Evolutionary conservation across 2,329 filamentous ascomycete species (phyloP).

Genomic region (Pyricularia sp.): DNA sequence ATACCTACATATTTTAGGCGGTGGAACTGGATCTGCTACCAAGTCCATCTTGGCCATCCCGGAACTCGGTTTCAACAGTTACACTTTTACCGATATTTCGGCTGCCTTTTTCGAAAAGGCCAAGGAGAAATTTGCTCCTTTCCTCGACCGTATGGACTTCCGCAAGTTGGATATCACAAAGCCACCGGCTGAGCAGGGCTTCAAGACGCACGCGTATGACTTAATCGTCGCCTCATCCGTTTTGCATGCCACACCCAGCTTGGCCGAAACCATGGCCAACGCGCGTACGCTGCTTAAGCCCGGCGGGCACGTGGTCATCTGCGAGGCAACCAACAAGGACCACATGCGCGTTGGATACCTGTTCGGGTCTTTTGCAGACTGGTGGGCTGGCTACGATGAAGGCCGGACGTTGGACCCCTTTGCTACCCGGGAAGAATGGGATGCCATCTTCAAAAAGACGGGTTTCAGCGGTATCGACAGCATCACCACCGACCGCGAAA

Average conservation of each 20-base stretch:
- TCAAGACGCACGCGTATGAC: slow-evolving; percentile 17
- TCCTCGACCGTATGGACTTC: slow-evolving; percentile 18
- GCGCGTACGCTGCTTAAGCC: slow-evolving; percentile 22
- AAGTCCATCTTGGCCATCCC: neutral
- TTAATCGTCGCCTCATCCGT: slow-evolving; percentile 21
- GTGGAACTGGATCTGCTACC: slow-evolving; percentile 20
- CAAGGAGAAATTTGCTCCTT: slow-evolving; percentile 17
- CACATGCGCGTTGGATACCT: neutral
- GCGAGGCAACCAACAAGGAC: slow-evolving; percentile 8
- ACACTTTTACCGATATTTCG: slow-evolving; percentile 27
- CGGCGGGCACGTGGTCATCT: slow-evolving; percentile 22
- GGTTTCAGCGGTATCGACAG: slow-evolving; percentile 15
- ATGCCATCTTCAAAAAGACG: slow-evolving; percentile 13
- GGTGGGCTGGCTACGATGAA: slow-evolving; percentile 8
- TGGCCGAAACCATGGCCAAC: slow-evolving; percentile 16
- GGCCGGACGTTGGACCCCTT: slow-evolving; percentile 3
- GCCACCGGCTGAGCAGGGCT: slow-evolving; percentile 20
- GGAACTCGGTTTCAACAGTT: slow-evolving; percentile 7
- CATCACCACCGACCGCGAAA: neutral
- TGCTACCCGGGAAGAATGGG: slow-evolving; percentile 11
- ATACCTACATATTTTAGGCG: slow-evolving; percentile 11
- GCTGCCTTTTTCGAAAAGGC: slow-evolving; percentile 26
- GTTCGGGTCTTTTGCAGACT: slow-evolving; percentile 5
- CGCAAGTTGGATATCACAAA: slow-evolving; percentile 19
- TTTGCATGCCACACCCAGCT: slow-evolving; percentile 16